Conservation (phyloP, 2,329 filamentous ascomycete species). For the Penicillium sp. region DNA sequence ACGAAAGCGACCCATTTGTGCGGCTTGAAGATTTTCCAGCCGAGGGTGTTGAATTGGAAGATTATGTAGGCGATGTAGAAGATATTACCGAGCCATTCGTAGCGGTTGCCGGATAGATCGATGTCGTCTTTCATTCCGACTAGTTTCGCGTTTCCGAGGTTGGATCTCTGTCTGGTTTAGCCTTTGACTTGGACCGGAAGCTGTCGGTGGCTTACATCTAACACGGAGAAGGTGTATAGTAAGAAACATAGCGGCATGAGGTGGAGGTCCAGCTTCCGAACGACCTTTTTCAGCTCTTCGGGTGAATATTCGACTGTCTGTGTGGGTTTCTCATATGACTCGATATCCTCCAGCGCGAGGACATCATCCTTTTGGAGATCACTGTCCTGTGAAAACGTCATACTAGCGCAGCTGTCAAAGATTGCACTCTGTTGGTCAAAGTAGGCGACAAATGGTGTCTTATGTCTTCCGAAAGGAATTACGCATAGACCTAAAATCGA, state of each 20-base stretch:
- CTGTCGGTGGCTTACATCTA: background rate
- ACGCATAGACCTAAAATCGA: background rate
- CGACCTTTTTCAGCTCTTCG: background rate
- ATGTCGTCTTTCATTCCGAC: slow-evolving; percentile 57
- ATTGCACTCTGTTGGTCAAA: no score
- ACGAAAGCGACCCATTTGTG: slow-evolving; percentile 48
- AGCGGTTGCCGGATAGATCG: slow-evolving; percentile 47
- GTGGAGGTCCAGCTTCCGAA: background rate
- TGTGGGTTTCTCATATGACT: background rate
- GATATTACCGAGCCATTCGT: slow-evolving; percentile 55
- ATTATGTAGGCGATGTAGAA: slow-evolving; percentile 55
- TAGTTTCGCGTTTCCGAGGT: slow-evolving; percentile 53
- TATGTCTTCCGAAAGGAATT: no score
- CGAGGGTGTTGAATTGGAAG: slow-evolving; percentile 44
- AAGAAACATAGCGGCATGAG: background rate
- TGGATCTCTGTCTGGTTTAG: background rate
- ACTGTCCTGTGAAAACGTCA: background rate
- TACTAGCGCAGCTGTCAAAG: background rate
- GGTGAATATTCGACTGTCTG: background rate
- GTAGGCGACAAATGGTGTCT: no score
- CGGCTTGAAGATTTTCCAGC: slow-evolving; percentile 48
- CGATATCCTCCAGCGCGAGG: background rate
- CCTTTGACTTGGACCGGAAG: no score
- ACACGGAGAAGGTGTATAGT: background rate
- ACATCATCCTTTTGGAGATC: background rate